Percentiles rank a stretch among this genome's conserved stretches.
Conservation (phyloP, 345 rosid genomes). For the Anastatica hierochuntica region DNA sequence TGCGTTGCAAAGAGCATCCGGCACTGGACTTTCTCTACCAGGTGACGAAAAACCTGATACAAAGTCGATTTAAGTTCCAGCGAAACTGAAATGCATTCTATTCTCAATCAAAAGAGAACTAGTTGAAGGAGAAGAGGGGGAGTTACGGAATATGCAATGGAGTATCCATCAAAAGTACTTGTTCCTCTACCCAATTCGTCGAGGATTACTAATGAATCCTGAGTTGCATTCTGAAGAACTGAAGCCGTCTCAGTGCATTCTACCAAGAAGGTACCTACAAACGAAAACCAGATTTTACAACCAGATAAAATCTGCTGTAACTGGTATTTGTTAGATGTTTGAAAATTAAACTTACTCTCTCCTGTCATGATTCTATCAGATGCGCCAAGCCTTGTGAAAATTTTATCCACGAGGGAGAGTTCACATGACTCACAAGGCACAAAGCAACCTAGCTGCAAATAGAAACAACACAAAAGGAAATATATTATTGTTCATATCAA, state of each 20-base stretch:
- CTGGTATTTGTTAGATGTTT: neutral
- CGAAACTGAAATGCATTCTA: neutral
- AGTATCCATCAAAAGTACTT: constrained; percentile 94
- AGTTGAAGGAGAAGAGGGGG: neutral
- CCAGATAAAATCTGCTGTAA: neutral
- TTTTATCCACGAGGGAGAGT: constrained; percentile 66
- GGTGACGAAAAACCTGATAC: constrained; percentile 79
- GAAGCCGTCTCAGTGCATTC: constrained; percentile 97
- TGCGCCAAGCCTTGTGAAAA: constrained; percentile 92
- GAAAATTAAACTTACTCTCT: constrained; percentile 50
- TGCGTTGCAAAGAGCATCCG: constrained; percentile 87
- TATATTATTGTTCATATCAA: neutral
- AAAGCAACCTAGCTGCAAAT: constrained; percentile 87
- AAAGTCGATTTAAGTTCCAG: neutral
- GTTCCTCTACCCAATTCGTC: constrained; percentile 97
- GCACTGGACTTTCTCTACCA: constrained; percentile 82
- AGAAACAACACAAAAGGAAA: neutral
- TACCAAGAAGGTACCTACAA: constrained; percentile 77
- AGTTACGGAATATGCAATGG: constrained; percentile 86
- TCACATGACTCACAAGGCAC: constrained; percentile 63
- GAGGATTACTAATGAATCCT: constrained; percentile 82
- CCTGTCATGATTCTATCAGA: constrained; percentile 92
- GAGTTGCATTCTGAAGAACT: constrained; percentile 86
- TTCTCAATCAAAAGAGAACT: neutral
- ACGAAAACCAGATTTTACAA: neutral